Base-by-base conservation (phyloP, 441 rosid species). In the Capsella rubella region DNA sequence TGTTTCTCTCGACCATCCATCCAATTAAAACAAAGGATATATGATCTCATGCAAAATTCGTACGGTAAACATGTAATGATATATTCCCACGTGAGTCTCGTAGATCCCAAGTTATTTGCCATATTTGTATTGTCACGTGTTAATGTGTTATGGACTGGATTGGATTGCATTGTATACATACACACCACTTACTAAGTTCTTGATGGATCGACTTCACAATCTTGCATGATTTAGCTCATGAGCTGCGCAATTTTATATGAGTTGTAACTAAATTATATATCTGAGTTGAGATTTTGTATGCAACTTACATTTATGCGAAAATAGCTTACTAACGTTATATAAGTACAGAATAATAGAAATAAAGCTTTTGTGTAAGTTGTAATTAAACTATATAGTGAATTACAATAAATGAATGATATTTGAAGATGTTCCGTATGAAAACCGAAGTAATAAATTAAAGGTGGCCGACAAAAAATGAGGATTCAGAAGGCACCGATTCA, bases 381-480 rank as follows among this genome's bases (percentile, higher is more conserved):
- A 16, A n/a, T 11, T 28, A 39, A 66, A 57, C 15, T 54, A 37
- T 43, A 37, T 15, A 59, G 31, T 4, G 25, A 60, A 32, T 9
- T 29, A 47, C 12, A 45, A 14, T 61, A 15, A 34, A 25, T 43
- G 1, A 68, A 45, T 34, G 16, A 34, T 21, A 21, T 21, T 37
- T 43, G 2, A 68, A 53, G 51, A 69, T 55, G 61, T 39, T 37
- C 39, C 45, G 40, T 47, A 63, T 47, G 6, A 32, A 55, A 54
- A 40, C 75, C 31, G 63, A 31, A 31, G 34, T 47, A 47, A 39
- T 27, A 54, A 69, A 21, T 25, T 49, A 64, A 25, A 71, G 63
- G 57, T 77, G 76, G 80, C 80, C 76, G 80, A 77, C 80, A 77
- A 71, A 6, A 77, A 64, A 71, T 64, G 34, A 63, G 72, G 76